Conservation (phyloP, 164 flowering plant genomes). For the Piper longum region DNA sequence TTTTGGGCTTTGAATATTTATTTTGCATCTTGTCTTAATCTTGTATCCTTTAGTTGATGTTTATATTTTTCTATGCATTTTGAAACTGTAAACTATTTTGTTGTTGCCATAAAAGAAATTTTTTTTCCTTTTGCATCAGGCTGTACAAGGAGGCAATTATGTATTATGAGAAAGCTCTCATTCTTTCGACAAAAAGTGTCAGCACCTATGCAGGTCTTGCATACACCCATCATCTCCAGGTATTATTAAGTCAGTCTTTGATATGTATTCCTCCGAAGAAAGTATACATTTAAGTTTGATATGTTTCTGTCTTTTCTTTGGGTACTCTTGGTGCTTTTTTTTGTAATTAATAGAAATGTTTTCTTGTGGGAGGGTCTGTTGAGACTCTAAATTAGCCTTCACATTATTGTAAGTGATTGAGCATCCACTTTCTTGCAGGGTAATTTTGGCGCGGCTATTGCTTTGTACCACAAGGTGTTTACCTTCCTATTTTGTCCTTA, state of each 20-base stretch:
- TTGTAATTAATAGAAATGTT: not conserved
- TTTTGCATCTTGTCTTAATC: too few relatives aligned
- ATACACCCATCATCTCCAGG: constrained; percentile 91
- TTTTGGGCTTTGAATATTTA: too few relatives aligned
- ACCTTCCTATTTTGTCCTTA: not conserved
- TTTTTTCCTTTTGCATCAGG: constrained; percentile 24
- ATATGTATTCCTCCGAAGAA: too few relatives aligned
- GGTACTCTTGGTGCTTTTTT: not conserved
- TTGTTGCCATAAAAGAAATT: not conserved
- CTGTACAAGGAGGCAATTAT: constrained; percentile 67
- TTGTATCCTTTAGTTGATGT: too few relatives aligned
- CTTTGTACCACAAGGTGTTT: constrained; percentile 78
- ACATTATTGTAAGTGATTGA: not conserved
- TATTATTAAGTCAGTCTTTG: constrained; percentile 17
- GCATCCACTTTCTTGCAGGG: constrained; percentile 32
- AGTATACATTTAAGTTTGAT: too few relatives aligned
- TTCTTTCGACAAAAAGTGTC: constrained; percentile 75
- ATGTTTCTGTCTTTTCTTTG: not conserved
- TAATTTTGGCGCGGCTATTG: constrained; percentile 54
- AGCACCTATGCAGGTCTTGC: constrained; percentile 97
- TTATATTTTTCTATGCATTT: too few relatives aligned
- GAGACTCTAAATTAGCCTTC: not conserved
- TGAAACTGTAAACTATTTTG: not conserved
- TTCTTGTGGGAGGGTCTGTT: not conserved
- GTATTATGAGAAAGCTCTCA: constrained; percentile 82